A percentile compares a stretch with the other conserved stretches of the same genome.
Evolutionary conservation across 2,329 filamentous ascomycete genomes (phyloP).

Genomic region (Nannizziopsis arthrosporioides): DNA sequence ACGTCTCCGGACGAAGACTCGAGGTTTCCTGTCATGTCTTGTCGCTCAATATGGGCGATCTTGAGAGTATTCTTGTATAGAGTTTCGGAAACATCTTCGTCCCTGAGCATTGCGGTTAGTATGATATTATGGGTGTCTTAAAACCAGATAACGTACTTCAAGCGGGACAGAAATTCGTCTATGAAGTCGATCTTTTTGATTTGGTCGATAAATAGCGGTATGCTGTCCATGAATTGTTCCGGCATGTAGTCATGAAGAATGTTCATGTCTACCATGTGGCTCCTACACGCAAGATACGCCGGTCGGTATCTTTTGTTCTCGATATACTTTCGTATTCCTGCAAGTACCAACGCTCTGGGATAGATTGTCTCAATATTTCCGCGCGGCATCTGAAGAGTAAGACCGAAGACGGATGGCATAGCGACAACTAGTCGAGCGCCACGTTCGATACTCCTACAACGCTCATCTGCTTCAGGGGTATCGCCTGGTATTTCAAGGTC

Average conservation of each 20-base stretch:
- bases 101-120: constrained; percentile 33
- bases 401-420: constrained; percentile 73
- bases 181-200: constrained; percentile 70
- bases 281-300: constrained; percentile 79
- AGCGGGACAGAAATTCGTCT: constrained; percentile 79
- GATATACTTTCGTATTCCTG: constrained; percentile 72
- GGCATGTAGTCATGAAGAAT: constrained; percentile 91
- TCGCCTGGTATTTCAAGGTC: constrained; percentile 74
- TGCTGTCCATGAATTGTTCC: constrained; percentile 65
- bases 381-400: constrained; percentile 88
- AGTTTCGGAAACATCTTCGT: constrained; percentile 85
- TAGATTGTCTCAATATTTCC: constrained; percentile 94
- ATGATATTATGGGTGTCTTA: background rate
- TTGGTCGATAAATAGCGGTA: constrained; percentile 70
- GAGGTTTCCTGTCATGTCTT: constrained; percentile 17
- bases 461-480: constrained; percentile 81
- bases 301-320: constrained; percentile 67
- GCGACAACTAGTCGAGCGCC: constrained; percentile 78
- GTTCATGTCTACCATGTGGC: constrained; percentile 94
- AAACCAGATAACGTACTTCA: constrained; percentile 47
- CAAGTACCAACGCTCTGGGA: constrained; percentile 81
- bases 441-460: constrained; percentile 83
- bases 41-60: constrained; percentile 23
- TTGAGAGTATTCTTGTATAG: constrained; percentile 83
- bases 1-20: constrained; percentile 4